Evolutionary conservation across 176 grass and related monocot species (phyloP).

Genomic region (Aegilops longissima): DNA sequence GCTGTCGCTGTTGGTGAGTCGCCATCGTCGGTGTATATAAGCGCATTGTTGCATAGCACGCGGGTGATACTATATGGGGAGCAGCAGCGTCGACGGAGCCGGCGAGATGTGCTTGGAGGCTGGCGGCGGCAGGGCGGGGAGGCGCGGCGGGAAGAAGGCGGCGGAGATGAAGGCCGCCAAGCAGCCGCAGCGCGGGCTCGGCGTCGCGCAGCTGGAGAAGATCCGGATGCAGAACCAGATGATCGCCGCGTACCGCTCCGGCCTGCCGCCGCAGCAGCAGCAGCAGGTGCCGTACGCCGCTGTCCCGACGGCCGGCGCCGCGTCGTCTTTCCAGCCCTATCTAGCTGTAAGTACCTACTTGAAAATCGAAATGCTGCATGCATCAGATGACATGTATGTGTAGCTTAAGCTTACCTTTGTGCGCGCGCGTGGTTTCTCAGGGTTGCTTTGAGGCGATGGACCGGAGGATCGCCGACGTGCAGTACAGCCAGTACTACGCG

Average conservation of each 20-base stretch:
- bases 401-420: neutral
- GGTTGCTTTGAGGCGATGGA: constrained; percentile 4
- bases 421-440: neutral
- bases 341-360: neutral
- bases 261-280: neutral
- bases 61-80: constrained; percentile 27
- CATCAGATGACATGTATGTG: neutral
- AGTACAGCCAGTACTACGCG: constrained; percentile 18
- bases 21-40: constrained; percentile 1
- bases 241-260: constrained; percentile 39
- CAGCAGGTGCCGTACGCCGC: constrained; percentile 14
- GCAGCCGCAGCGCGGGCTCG: constrained; percentile 59
- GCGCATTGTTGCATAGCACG: neutral
- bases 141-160: constrained; percentile 21
- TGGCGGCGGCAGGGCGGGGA: neutral
- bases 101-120: constrained; percentile 44
- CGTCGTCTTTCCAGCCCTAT: constrained; percentile 12
- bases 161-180: constrained; percentile 16
- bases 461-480: constrained; percentile 3
- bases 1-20: neutral
- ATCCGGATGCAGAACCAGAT: constrained; percentile 65
- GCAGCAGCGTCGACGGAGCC: constrained; percentile 21
- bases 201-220: constrained; percentile 56
- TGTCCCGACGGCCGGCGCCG: neutral
- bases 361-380: neutral